phyloP scores from a whole-genome alignment of 179 eudicot species.

The Nepenthes alata region DNA sequence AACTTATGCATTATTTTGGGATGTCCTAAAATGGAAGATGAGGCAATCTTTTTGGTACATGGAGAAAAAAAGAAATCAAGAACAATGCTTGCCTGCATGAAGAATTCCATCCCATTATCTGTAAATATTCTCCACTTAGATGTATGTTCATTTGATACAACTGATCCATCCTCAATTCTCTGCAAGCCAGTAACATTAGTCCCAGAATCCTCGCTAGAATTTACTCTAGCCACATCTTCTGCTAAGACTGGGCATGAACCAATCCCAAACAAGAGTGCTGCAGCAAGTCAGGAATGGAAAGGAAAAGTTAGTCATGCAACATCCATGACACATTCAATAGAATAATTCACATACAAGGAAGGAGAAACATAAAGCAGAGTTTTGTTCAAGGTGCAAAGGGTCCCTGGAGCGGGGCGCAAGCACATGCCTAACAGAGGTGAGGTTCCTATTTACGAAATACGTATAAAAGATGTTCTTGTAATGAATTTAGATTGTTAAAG shows the following conservation, averaged over 20 bases:
- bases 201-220: constrained; percentile 23
- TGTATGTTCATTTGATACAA: constrained; percentile 75
- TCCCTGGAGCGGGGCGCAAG: no score
- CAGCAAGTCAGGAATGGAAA: constrained; percentile 1
- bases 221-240: constrained; percentile 35
- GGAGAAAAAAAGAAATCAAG: background rate
- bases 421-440: no score
- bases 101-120: constrained; percentile 64
- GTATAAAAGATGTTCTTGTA: no score
- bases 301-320: no score
- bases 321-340: no score
- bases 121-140: constrained; percentile 91
- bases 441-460: no score
- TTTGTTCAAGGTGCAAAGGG: no score
- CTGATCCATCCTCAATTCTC: constrained; percentile 72
- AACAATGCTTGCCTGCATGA: constrained; percentile 39
- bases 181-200: constrained; percentile 32
- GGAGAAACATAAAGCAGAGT: no score
- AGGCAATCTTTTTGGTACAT: background rate
- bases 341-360: no score
- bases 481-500: no score
- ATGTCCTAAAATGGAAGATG: background rate
- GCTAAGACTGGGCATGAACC: constrained; percentile 46
- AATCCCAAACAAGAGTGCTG: constrained; percentile 46
- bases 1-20: background rate